A percentile compares a stretch with the other conserved stretches of the same genome.
These are phyloP conservation scores for Botryobasidium botryosum DNA, from an alignment of 768 basidiomycete genomes.

Conservation along the genomic window DNA sequence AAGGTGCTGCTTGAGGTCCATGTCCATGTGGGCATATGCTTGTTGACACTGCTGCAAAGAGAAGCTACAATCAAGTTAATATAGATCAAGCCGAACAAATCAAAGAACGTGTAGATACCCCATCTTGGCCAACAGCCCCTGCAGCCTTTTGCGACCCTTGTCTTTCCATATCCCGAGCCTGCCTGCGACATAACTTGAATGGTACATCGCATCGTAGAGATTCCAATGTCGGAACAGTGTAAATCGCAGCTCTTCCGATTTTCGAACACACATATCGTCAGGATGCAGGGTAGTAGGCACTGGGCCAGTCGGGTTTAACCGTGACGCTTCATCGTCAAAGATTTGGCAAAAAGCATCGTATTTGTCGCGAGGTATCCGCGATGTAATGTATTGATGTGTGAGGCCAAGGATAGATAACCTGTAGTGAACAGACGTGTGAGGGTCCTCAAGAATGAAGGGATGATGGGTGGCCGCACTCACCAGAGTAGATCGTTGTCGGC, in stretches of 20 bases:
- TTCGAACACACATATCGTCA: conserved; percentile 68
- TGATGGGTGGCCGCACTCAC: conserved; percentile 26
- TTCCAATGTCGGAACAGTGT: conserved; percentile 96
- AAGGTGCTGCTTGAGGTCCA: conserved; percentile 71
- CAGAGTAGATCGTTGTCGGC: conserved; percentile 90
- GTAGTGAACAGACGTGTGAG: conserved; percentile 5
- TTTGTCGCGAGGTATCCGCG: conserved; percentile 68
- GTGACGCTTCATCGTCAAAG: conserved; percentile 82
- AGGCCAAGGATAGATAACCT: conserved; percentile 90
- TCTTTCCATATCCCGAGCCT: conserved; percentile 97
- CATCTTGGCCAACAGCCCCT: conserved; percentile 94
- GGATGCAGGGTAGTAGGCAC: conserved; percentile 32
- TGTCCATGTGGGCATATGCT: conserved; percentile 88
- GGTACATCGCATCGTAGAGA: conserved; percentile 93
- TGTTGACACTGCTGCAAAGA: conserved; percentile 91
- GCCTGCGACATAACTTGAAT: conserved; percentile 89
- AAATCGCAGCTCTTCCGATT: conserved; percentile 82
- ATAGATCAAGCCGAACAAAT: conserved; percentile 1
- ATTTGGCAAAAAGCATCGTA: conserved; percentile 72
- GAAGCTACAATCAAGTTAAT: conserved; percentile 36
- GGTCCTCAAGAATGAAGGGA: neutral
- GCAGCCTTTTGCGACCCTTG: conserved; percentile 71
- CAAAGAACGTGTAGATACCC: conserved; percentile 38
- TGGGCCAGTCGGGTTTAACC: conserved; percentile 71
- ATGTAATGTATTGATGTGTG: conserved; percentile 80